These are phyloP conservation scores for Ophiostoma tasmaniense DNA, from an alignment of 2,329 filamentous ascomycete genomes.

Conservation along the genomic window DNA sequence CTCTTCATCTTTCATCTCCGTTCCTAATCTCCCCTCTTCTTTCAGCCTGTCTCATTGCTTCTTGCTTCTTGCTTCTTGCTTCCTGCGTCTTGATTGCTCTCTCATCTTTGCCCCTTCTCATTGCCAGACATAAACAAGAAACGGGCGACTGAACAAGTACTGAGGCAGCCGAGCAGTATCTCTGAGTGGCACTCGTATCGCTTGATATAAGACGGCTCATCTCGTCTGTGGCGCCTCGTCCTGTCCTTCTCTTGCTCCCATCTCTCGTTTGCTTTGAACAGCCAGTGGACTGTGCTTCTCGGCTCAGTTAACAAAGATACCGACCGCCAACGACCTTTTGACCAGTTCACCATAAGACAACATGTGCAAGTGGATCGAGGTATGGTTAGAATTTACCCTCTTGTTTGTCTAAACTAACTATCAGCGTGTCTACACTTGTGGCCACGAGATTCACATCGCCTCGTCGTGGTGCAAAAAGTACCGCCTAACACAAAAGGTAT, in stretches of 20 bases:
- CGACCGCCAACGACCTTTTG: too few species aligned
- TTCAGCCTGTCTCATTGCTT: background rate
- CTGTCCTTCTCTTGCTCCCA: background rate
- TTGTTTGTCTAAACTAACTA: background rate
- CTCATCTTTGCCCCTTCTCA: background rate
- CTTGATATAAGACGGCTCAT: background rate
- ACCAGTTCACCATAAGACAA: background rate
- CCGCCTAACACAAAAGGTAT: background rate
- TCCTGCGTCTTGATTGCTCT: background rate
- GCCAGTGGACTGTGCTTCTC: too few species aligned
- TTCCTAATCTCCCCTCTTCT: background rate
- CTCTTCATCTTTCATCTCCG: background rate
- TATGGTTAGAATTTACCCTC: background rate
- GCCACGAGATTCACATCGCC: background rate
- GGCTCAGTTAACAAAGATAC: too few species aligned
- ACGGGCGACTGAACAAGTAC: background rate
- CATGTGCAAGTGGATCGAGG: conserved; percentile 9
- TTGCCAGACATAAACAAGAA: background rate
- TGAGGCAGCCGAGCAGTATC: background rate
- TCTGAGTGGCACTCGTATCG: background rate
- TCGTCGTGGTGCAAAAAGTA: conserved; percentile 10
- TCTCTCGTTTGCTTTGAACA: background rate
- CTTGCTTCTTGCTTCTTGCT: background rate
- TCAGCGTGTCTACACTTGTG: conserved; percentile 4
- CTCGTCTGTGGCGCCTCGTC: background rate